Evolutionary conservation across 2,329 filamentous ascomycete species (phyloP).

Genomic region (Ophiosphaerella korrae): DNA sequence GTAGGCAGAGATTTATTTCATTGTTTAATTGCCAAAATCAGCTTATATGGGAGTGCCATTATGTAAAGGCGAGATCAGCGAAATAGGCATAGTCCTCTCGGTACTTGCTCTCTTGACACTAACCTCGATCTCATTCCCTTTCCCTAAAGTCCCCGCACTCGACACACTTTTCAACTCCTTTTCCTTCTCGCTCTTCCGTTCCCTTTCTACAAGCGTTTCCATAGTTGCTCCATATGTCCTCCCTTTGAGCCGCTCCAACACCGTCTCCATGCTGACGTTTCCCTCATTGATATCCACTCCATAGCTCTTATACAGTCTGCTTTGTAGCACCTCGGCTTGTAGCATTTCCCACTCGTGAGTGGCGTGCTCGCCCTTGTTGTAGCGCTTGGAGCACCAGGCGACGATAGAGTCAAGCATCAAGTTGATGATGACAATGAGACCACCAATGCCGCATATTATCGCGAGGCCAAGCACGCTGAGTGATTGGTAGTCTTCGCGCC

Average conservation of each 20-base stretch:
- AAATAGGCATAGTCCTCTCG: not conserved
- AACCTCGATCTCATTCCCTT: not conserved
- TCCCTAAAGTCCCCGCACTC: not conserved
- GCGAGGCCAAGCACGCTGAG: not conserved
- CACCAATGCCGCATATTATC: not conserved
- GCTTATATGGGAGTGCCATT: too few species aligned
- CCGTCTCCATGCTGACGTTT: not conserved
- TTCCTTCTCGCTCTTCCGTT: not conserved
- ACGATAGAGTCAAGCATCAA: slow-evolving; percentile 1
- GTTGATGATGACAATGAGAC: not conserved
- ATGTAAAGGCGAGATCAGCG: too few species aligned
- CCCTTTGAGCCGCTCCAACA: not conserved
- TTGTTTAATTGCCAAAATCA: too few species aligned
- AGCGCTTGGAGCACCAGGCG: not conserved
- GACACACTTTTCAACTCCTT: not conserved
- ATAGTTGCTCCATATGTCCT: not conserved
- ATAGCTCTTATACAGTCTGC: not conserved
- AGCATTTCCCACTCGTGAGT: not conserved
- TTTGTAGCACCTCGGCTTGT: not conserved
- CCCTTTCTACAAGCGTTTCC: not conserved
- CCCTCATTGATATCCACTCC: not conserved
- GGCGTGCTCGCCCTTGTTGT: not conserved
- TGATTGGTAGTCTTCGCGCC: not conserved
- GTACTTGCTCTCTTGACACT: not conserved
- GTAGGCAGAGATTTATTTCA: too few species aligned